Evolutionary conservation across 192 early-diverging fungal genomes (phyloP), one percentile per base, ranked within the genome.

Genomic region (Linnemannia exigua): DNA sequence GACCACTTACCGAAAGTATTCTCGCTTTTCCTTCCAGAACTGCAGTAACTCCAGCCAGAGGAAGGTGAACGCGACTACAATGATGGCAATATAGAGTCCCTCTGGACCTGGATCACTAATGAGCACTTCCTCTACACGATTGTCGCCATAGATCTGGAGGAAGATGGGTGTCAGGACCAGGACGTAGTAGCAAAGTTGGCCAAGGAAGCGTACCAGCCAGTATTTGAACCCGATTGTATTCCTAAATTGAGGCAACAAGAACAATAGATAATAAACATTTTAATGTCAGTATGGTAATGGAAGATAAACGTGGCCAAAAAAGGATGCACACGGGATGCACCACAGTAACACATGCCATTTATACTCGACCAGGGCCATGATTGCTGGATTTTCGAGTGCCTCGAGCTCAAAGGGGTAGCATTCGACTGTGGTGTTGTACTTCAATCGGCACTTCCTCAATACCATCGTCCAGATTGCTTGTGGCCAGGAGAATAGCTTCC

Each of bases 11-110:
- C 4, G 8, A 25, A 75, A 8, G 31, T 80, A 80, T 1, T 2
- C 5, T 2, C 2, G 9, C 19, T 38, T 28, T 28, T 52, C 48
- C 16, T 68, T 28, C 1, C 67, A 17, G 25, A 80, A 15, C 31
- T 81, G 79, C 35, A 74, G 36, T 1, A 75, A 22, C 46, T 81
- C 79, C 16, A 81, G 72, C 63, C 61, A 73, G 19, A 81, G 44
- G 41, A 81, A 81, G 3, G 31, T 35, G 17, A 31, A 67, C 22
- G 79, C 38, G 20, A 74, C 41, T 1, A n/a, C 28, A 16, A 68
- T 52, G 73, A 81, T 75, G 1, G 58, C 36, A 50, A 70, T 54
- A 61, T 36, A 81, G 5, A 73, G 52, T 22, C 52, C 22, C n/a
- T 58, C 52, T 8, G 22, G 52, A 20, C 51, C 19, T 12, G 70